Base-by-base conservation (phyloP, 2,329 filamentous ascomycete genomes). In the Colletotrichum cordylinicola region DNA sequence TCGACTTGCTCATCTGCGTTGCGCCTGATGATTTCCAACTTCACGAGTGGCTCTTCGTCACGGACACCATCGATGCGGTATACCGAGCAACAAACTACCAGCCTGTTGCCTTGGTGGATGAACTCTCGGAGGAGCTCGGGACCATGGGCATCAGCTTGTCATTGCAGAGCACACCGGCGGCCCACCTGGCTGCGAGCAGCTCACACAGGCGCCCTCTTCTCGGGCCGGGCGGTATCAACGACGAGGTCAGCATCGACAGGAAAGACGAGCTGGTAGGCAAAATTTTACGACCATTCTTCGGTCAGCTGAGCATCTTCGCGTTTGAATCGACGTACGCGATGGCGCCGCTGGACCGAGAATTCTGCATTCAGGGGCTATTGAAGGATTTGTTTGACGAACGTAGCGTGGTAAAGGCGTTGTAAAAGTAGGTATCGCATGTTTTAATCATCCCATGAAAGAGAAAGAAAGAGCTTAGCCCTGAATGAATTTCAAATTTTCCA, bases 1-100 rank as follows among this genome's bases (percentile, higher is more conserved):
- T 99, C 5, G 97, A 99, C 81, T 88, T 96, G 24, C 88, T 99
- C n/a, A 90, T 98, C 16, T 93, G 95, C 58, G 89, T 96, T 9
- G 94, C 94, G 6, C 96, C 96, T 0, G 97, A 99, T 79, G 97
- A 99, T 83, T 99, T 98, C 85, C 97, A 98, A 84, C 91, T 98
- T n/a, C 94, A 98, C 81, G 95, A 98, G 87, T 99, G 97, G 97
- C 91, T 98, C 6, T 99, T 98, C 84, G 93, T 99, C 71, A 98
- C 96, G 2, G 97, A 99, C 84, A 98, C 96, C 16, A 96, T 98
- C 78, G 97, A 99, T 80, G 96, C 97, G 2, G 94, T 99, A 39
- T 98, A 99, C 84, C 93, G 94, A 15, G 93, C 95, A 0, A 86
- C 91, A 16, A 87, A 88, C 67, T 93, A 93, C 85, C 90, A 92